Percentiles rank a stretch among this genome's conserved stretches.
Conservation (phyloP, 2,329 filamentous ascomycete genomes). For the Lasiodiplodia citricola region DNA sequence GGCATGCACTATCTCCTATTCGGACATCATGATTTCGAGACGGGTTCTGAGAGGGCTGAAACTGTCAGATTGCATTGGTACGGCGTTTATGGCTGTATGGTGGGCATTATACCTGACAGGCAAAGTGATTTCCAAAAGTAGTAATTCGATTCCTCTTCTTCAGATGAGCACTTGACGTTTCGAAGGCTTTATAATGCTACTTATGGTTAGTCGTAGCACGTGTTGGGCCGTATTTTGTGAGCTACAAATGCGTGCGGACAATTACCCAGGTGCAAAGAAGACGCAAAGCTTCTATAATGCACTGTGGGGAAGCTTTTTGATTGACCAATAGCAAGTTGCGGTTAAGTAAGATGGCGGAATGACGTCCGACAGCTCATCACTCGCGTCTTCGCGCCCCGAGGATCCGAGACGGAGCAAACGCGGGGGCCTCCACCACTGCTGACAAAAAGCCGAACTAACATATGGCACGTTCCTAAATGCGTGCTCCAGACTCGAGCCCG, state of each 20-base stretch:
- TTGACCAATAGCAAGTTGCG: not conserved
- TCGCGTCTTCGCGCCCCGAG: slow-evolving; percentile 9
- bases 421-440: not conserved
- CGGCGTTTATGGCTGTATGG: slow-evolving; percentile 17
- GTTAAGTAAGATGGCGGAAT: slow-evolving; percentile 3
- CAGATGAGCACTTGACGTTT: too few relatives aligned
- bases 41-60: not conserved
- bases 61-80: slow-evolving; percentile 21
- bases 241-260: too few relatives aligned
- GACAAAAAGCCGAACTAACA: not conserved
- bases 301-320: not conserved
- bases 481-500: not conserved
- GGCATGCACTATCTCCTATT: not conserved
- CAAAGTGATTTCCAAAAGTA: not conserved
- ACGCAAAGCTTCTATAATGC: too few relatives aligned
- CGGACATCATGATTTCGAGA: not conserved
- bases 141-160: not conserved
- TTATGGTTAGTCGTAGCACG: not conserved
- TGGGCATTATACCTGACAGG: not conserved
- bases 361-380: slow-evolving; percentile 1
- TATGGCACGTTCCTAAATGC: not conserved
- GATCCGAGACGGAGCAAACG: not conserved
- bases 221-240: not conserved
- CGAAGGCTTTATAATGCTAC: too few relatives aligned
- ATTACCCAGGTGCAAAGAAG: not conserved